Evolutionary conservation across 169 alveolate genomes (phyloP), one percentile per base, ranked within the genome.

Genomic region (Pseudocohnilembus persalinus): DNA sequence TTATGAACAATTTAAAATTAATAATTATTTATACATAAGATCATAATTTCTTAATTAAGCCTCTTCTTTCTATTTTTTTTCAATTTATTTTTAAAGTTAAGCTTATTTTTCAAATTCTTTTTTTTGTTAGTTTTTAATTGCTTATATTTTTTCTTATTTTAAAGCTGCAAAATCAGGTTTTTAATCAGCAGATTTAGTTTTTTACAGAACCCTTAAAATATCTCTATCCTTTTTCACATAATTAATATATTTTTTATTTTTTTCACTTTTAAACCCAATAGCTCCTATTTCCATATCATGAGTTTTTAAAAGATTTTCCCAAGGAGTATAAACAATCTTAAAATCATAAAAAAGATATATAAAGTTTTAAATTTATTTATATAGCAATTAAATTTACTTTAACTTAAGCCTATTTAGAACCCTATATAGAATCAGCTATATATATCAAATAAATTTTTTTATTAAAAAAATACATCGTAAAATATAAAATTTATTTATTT

Each of bases 231-330:
- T 93, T 27, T 87, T 78, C 27, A 92, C 92, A 86, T 91, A 80
- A 15, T 82, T 82, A n/a, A 88, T 74, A 65, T 86, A 87, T 63
- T 85, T 83, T 35, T 83, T 88, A 1, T 81, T 75, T 32, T 86
- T 84, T 4, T 82, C 82, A 81, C 88, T 72, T 65, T 93, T 88
- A 83, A 91, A 92, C 63, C 91, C 88, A 28, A 92, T 94, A 74
- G 94, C 94, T 81, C 98, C 98, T 24, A 92, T 90, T 83, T 93
- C 96, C 98, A 94, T 96, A 65, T 77, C 85, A 31, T 88, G 83
- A 64, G 90, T 89, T 76, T 95, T 95, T 29, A 85, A 88, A 77
- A 95, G 76, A 83, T 95, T 94, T 30, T 84, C 83, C 92, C 95
- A 95, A 63, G 95, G 94, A 20, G 97, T 94, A 76, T 96, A 96